Base-by-base conservation (phyloP, 331 rosid species). In the Malus hybrid region DNA sequence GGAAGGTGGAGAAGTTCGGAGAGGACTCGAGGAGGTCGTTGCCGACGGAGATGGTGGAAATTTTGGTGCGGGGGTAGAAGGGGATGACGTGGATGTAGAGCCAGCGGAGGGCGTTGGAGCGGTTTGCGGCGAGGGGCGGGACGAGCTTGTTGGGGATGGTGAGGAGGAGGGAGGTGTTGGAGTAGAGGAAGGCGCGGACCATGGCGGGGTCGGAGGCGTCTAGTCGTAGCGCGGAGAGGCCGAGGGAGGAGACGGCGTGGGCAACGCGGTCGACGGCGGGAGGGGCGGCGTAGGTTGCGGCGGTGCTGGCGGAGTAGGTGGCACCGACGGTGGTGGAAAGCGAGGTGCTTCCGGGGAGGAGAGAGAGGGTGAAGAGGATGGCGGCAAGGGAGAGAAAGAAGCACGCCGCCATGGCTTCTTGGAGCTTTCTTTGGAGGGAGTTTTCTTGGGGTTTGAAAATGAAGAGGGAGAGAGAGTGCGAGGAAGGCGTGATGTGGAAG, bases 21-120 rank as follows among this genome's bases (percentile, higher is more conserved):
- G 86, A 71, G 3, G 76, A 44, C 20, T 81, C 87, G 10, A 84
- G 73, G 78, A 88, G 78, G 71, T 88, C 93, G 77, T 89, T 83
- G 18, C 98, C 98, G 44, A 93, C 97, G 34, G 97, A 89, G 83
- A 93, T 91, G 56, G 91, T 69, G 32, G 95, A 71, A 83, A 93
- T 88, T 63, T 71, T 91, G 79, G 90, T 88, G 63, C 98, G 94
- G 7, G 97, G 98, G 79, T 87, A 87, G 90, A 89, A 93, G 2
- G 98, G 97, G 71, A 89, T 76, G 74, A 93, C 94, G 81, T 88
- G 81, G 20, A 50, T 19, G 91, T 80, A 87, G 52, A 93, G 85
- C 97, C 98, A 93, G 4, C 53, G 77, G 76, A 82, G 71, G 32
- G 98, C 94, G 36, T n/a, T 10, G 76, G 97, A 75, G 77, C 96